Base-by-base conservation (phyloP, 306 rosid species). In the Ammopiptanthus mongolicus region DNA sequence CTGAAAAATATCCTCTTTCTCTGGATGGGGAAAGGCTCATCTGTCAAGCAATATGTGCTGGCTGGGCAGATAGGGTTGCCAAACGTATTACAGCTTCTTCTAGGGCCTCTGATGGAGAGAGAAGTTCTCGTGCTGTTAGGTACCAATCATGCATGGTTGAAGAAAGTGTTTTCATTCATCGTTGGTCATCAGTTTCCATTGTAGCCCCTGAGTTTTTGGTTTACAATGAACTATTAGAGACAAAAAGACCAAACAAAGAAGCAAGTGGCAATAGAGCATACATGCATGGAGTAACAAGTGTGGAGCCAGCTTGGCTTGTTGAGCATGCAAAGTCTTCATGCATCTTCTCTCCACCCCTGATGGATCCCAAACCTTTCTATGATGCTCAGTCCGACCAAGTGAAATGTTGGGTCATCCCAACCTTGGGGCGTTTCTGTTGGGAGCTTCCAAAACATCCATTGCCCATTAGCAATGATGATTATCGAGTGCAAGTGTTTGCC, bases 11-110 rank as follows among this genome's bases (percentile, higher is more conserved):
- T 74, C 97, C 96, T 52, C 91, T 94, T 47, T 83, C 77, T 18
- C 75, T 87, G 71, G 78, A 83, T 33, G 98, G 90, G 81, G 96
- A 94, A 85, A 85, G 88, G 81, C 83, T 91, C 69, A 79, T 94
- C 52, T 75, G 96, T 75, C 95, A 87, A 86, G 94, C 95, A 22
- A 87, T 95, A 62, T 95, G 98, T 85, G 97, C 97, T 81, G 98
- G 98, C 79, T 95, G 98, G 98, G 96, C 92, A 48, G 98, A 95
- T 70, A 87, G 91, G 89, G 91, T 95, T 78, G 96, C 98, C 6
- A 95, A 80, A 80, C 97, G 91, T 31, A 62, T 87, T 77, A 71
- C 88, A 77, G 82, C 71, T 67, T 80, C 77, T 83, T 84, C 89
- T 17, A 73, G 79, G 81, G 72, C 56, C 11, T 63, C 83, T 2